phyloP scores from a whole-genome alignment of 2,329 filamentous ascomycete genomes.

The Penicillium corylophilum region DNA sequence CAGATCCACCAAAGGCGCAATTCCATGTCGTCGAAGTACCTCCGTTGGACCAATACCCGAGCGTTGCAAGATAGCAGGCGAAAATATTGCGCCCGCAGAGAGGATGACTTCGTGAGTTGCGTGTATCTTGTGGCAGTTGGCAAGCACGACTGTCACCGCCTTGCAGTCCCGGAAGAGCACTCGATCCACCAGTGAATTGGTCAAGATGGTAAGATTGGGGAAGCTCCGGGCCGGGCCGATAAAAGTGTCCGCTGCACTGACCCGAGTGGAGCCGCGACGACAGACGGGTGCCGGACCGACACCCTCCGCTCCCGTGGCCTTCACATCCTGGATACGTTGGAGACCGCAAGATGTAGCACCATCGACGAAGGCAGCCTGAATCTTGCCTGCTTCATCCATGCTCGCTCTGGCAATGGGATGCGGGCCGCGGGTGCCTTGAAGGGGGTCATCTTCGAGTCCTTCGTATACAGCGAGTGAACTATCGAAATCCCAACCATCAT shows the following conservation, averaged over 20 bases:
- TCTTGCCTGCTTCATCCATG: constrained; percentile 11
- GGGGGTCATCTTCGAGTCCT: constrained; percentile 7
- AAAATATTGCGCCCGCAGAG: constrained; percentile 15
- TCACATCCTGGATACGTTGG: constrained; percentile 5
- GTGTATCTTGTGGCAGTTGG: constrained; percentile 5
- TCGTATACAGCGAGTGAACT: constrained; percentile 14
- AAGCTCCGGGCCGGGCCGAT: constrained; percentile 11
- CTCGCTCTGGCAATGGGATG: constrained; percentile 12
- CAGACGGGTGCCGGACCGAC: constrained; percentile 15
- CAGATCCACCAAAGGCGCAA: constrained; percentile 10
- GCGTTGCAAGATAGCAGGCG: constrained; percentile 17
- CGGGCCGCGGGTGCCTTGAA: constrained; percentile 9
- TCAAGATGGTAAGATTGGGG: constrained; percentile 11
- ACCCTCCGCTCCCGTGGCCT: constrained; percentile 13
- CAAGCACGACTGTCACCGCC: constrained; percentile 7
- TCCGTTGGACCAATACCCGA: constrained; percentile 17
- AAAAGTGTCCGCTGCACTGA: constrained; percentile 17
- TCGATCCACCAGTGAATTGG: constrained; percentile 9
- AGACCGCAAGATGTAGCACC: constrained; percentile 7
- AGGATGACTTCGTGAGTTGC: constrained; percentile 14
- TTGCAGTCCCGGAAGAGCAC: constrained; percentile 5
- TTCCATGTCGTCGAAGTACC: constrained; percentile 2
- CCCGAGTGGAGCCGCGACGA: constrained; percentile 9
- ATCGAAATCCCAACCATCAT: constrained; percentile 12
- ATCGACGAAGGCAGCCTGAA: constrained; percentile 13